A percentile compares a stretch with the other conserved stretches of the same genome.
Evolutionary conservation across 805 yeast species (phyloP).

Genomic region (Starmerella floricola): DNA sequence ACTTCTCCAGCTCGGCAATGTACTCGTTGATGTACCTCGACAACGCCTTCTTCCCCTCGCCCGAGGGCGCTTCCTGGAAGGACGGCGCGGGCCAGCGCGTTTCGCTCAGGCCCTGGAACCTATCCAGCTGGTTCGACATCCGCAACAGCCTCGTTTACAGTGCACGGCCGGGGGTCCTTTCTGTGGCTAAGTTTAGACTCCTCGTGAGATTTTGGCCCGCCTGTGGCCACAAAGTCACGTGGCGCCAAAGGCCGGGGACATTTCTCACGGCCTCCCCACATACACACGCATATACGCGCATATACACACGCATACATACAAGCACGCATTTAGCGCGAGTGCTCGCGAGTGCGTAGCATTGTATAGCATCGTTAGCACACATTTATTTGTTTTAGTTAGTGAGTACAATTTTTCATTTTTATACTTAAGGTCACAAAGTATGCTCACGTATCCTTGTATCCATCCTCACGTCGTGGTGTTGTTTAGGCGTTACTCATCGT

Average conservation of each 20-base stretch:
- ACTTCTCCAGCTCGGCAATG: slow-evolving; percentile 10
- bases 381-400: no score
- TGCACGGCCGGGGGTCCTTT: background rate
- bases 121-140: slow-evolving; percentile 16
- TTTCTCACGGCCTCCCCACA: no score
- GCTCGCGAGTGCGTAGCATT: no score
- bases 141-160: background rate
- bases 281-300: no score
- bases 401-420: no score
- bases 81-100: slow-evolving; percentile 17
- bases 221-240: background rate
- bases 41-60: slow-evolving; percentile 16
- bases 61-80: slow-evolving; percentile 5
- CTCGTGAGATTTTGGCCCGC: no score
- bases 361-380: no score
- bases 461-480: no score
- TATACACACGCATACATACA: no score
- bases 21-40: slow-evolving; percentile 15
- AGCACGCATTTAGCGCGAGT: no score
- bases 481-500: slow-evolving; percentile 1
- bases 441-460: no score
- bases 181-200: background rate
- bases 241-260: background rate
- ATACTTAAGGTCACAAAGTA: no score
- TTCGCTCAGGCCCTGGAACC: slow-evolving; percentile 16